Evolutionary conservation across 176 grass and related monocot species (phyloP).

Genomic region (Ensete ventricosum): DNA sequence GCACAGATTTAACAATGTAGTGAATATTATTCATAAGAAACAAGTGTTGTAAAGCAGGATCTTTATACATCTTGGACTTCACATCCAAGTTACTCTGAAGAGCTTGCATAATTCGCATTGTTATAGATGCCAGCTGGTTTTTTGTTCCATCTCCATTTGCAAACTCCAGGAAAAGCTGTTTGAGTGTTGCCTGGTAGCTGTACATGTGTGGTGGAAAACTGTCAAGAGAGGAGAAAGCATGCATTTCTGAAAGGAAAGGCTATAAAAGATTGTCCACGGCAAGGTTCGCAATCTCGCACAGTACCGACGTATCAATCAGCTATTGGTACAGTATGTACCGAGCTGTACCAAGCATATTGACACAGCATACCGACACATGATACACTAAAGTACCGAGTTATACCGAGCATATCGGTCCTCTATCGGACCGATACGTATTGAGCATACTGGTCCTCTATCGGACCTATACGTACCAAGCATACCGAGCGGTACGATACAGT

Average conservation of each 20-base stretch:
- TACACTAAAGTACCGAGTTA: too few species aligned
- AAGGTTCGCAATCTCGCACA: too few species aligned
- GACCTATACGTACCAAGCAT: too few species aligned
- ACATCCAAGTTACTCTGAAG: conserved; percentile 74
- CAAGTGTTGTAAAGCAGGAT: conserved; percentile 56
- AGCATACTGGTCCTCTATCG: too few species aligned
- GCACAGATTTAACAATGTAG: conserved; percentile 65
- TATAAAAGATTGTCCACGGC: background rate
- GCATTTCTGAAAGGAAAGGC: background rate
- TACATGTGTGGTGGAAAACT: conserved; percentile 5
- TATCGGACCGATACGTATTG: too few species aligned
- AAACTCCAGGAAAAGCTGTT: conserved; percentile 66
- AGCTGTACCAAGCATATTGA: too few species aligned
- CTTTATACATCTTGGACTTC: conserved; percentile 82
- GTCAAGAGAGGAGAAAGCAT: background rate
- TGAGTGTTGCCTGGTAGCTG: conserved; percentile 70
- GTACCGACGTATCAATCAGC: too few species aligned
- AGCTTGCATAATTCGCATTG: conserved; percentile 64
- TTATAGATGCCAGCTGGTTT: conserved; percentile 53
- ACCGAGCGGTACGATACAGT: too few species aligned
- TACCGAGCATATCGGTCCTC: too few species aligned
- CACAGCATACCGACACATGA: too few species aligned
- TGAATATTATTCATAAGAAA: conserved; percentile 97
- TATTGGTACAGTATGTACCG: too few species aligned
- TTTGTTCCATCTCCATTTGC: conserved; percentile 40